Evolutionary conservation across 2,329 filamentous ascomycete genomes (phyloP).

Genomic region (Allantophomopsis lycopodina): DNA sequence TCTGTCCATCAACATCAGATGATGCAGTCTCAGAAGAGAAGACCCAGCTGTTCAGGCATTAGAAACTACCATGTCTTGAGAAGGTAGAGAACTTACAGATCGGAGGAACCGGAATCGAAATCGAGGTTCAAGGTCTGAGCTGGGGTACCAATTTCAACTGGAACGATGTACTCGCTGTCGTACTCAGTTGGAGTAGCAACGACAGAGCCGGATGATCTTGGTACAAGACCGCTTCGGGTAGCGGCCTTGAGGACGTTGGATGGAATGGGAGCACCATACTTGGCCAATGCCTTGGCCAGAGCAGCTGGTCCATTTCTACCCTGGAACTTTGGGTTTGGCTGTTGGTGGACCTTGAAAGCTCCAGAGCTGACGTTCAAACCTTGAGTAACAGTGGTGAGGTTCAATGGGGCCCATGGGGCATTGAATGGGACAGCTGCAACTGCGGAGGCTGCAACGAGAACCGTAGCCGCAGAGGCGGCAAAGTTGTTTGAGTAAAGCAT

Average conservation of each 20-base stretch:
- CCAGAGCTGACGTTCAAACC: neutral
- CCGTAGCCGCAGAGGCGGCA: neutral
- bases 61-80: neutral
- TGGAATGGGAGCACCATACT: constrained; percentile 19
- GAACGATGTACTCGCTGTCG: constrained; percentile 1
- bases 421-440: neutral
- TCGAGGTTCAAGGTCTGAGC: constrained; percentile 2
- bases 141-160: constrained; percentile 2
- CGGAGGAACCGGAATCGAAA: constrained; percentile 3
- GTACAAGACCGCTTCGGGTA: neutral
- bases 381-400: no score
- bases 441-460: neutral
- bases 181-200: constrained; percentile 1
- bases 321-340: constrained; percentile 13
- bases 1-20: constrained; percentile 5
- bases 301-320: constrained; percentile 11
- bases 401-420: neutral
- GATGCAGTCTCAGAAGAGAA: constrained; percentile 7
- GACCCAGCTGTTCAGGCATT: constrained; percentile 18
- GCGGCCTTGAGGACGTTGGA: constrained; percentile 12
- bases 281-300: constrained; percentile 17
- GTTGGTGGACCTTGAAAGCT: constrained; percentile 6
- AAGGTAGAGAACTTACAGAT: constrained; percentile 1
- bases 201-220: neutral
- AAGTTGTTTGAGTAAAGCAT: constrained; percentile 1